Base-by-base conservation (phyloP, 768 basidiomycete species). In the Mycena vitilis region DNA sequence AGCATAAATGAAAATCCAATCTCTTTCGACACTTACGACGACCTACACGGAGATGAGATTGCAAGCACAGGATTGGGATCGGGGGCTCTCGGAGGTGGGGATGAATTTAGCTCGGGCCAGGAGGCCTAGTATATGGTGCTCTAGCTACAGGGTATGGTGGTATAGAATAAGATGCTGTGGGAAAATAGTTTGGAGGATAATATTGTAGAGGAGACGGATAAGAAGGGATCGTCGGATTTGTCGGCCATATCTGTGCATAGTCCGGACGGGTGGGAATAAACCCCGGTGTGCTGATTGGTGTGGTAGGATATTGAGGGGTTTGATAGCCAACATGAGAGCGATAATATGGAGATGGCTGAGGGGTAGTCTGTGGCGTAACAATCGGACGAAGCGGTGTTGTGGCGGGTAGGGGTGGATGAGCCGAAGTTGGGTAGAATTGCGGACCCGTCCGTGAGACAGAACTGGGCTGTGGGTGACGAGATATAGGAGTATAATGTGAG, bases 1-100 rank as follows among this genome's bases (percentile, higher is more conserved):
- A n/a, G 60, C 11, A 51, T 49, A 1, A 68, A 67, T 9, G 22
- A 40, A 13, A 71, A 66, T 54, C 68, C 71, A 13, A 30, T 69
- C 10, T 63, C 52, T n/a, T 60, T 42, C 13, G 59, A 72, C 16
- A 61, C 36, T 9, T 67, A 54, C 38, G 65, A 68, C 20, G 74
- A 75, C 44, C 12, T 73, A 0, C 60, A 71, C 25, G 70, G 62
- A 4, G 68, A 73, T 5, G 64, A 66, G 44, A 63, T 69, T n/a
- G 2, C 30, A 20, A n/a, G 38, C 4, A 22, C n/a, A 16, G 60
- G 60, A 4, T 38, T 30, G 45, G 45, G 52, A 34, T 36, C 47
- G 47, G 68, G 69, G 20, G 59, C 56, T 20, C 56, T 73, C 34
- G 71, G 73, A 11, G 71, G 73, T 5, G 69, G 73, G 3, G 59